Evolutionary conservation across 257 asterid species (phyloP), one percentile per base, ranked within the genome.

Genomic region (Solanum sejunctum): DNA sequence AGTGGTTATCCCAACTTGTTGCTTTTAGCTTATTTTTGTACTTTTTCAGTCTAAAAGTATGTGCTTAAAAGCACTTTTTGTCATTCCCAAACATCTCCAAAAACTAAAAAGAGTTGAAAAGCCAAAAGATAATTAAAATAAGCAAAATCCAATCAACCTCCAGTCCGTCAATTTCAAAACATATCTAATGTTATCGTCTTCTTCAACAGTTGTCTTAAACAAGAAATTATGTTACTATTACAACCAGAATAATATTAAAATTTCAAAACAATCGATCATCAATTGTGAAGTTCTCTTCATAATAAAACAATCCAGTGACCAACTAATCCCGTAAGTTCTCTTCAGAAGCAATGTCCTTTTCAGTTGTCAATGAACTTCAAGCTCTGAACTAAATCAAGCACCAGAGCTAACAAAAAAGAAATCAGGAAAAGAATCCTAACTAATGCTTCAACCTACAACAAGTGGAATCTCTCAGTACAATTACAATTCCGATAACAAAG

Each of bases 301-400:
- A 67, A 32, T 67, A 36, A 8, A 16, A 28, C 71, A 67, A 9
- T 67, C 8, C 41, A 7, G 45, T 67, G n/a, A 32, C 49, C 75
- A 67, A 94, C 89, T 92, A 69, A 39, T 88, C 87, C 97, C 92
- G 93, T 21, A 93, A 72, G 84, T 90, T 89, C 86, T 96, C 98
- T 20, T 94, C 98, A 6, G 98, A 92, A 49, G 82, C 91, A 55
- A 92, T 32, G 89, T 94, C 97, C 66, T 87, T 92, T 13, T 96
- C 99, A 0, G 92, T 90, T 92, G 13, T 93, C 97, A 0, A 92
- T 89, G 93, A 94, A 90, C 47, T 94, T 96, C 16, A 93, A 47
- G 92, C 96, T 71, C 21, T 82, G 39, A 7, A 91, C 93, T 49
- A 89, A 81, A 45, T 81, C 89, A 8, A 91, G 58, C 58, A 82